A percentile compares a stretch with the other conserved stretches of the same genome.
Evolutionary conservation across 306 rosid species (phyloP).

Genomic region (Amphicarpaea edgeworthii): DNA sequence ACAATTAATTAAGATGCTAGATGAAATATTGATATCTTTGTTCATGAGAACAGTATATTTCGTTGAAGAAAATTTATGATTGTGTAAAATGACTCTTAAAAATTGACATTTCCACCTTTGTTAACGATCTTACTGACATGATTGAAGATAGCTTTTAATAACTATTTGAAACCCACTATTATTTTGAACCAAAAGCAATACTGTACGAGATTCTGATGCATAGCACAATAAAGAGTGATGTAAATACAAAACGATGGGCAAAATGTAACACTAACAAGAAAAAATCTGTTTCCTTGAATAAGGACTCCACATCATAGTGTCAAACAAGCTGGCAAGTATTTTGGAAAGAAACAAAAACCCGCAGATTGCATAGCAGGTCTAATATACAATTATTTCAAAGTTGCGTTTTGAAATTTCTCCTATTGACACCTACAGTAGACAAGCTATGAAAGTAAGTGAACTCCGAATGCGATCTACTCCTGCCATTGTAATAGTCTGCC

Average conservation of each 20-base stretch:
- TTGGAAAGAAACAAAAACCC: constrained; percentile 1
- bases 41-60: not conserved
- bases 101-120: not conserved
- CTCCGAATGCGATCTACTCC: constrained; percentile 8
- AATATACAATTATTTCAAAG: constrained; percentile 34
- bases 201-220: not conserved
- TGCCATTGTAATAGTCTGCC: constrained; percentile 2
- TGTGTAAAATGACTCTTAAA: not conserved
- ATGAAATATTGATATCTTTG: no score
- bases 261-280: not conserved
- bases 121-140: no score
- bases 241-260: not conserved
- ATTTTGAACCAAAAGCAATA: not conserved
- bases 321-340: constrained; percentile 21
- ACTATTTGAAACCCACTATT: not conserved
- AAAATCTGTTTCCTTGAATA: constrained; percentile 4
- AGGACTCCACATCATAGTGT: constrained; percentile 11
- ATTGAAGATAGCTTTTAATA: no score
- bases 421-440: not conserved
- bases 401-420: constrained; percentile 18
- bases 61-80: not conserved
- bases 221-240: not conserved
- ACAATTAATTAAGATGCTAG: not conserved
- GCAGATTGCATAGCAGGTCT: constrained; percentile 21
- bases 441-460: constrained; percentile 6